These are phyloP conservation scores for Boletus reticulatus DNA, from an alignment of 768 basidiomycete species.

Conservation along the genomic window DNA sequence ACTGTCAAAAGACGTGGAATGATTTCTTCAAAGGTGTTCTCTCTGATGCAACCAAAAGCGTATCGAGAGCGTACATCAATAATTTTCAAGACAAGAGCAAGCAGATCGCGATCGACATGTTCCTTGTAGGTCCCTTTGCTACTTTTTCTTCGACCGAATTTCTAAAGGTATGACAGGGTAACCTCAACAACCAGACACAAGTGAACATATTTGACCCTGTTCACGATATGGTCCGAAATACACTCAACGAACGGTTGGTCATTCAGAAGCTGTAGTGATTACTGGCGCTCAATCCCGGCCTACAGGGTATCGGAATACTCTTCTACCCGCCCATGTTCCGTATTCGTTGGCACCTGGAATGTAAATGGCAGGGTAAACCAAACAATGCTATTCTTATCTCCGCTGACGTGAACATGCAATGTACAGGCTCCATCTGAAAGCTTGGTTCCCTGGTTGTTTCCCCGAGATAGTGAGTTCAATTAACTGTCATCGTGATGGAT, in stretches of 20 bases:
- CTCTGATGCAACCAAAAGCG: slow-evolving; percentile 95
- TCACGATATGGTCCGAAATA: slow-evolving; percentile 78
- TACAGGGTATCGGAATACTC: slow-evolving; percentile 82
- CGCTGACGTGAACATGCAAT: slow-evolving; percentile 6
- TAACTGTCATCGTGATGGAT: not conserved
- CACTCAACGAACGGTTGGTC: slow-evolving; percentile 64
- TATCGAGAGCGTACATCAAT: slow-evolving; percentile 94
- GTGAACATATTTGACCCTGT: slow-evolving; percentile 94
- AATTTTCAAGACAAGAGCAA: slow-evolving; percentile 97
- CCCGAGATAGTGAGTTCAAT: slow-evolving; percentile 60
- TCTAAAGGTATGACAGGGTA: slow-evolving; percentile 61
- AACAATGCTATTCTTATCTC: not conserved
- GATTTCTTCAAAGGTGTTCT: slow-evolving; percentile 59
- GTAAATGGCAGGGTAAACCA: slow-evolving; percentile 78
- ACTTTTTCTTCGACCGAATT: not conserved
- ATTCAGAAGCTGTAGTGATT: not conserved
- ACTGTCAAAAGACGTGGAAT: not conserved
- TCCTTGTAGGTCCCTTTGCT: slow-evolving; percentile 60
- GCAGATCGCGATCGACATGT: slow-evolving; percentile 92
- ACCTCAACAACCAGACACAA: slow-evolving; percentile 81
- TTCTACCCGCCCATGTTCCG: slow-evolving; percentile 59
- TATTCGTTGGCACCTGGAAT: slow-evolving; percentile 96
- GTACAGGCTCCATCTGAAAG: slow-evolving; percentile 74
- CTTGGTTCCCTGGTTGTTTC: slow-evolving; percentile 88
- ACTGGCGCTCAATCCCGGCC: not conserved